A percentile compares a stretch with the other conserved stretches of the same genome.
phyloP scores from a whole-genome alignment of 2,329 filamentous ascomycete genomes.

The Aspergillus arachidicola region DNA sequence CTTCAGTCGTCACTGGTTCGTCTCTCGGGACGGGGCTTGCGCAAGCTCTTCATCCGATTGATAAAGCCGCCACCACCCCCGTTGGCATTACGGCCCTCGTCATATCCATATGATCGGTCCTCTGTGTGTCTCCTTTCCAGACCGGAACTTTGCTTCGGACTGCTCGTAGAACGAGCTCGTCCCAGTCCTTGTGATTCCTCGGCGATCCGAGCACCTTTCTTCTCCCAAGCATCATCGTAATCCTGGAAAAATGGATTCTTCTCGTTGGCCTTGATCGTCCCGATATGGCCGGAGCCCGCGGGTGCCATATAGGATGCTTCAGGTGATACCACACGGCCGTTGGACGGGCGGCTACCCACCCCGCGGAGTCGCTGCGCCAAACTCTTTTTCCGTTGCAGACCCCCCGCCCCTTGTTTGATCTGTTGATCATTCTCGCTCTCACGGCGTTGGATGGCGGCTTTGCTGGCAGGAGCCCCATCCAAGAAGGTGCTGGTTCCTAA shows the following conservation, averaged over 20 bases:
- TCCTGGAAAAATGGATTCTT: conserved; percentile 84
- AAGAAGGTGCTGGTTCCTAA: conserved; percentile 94
- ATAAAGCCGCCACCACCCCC: conserved; percentile 64
- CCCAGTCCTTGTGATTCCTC: conserved; percentile 46
- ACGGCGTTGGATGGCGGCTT: conserved; percentile 73
- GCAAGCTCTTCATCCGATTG: conserved; percentile 79
- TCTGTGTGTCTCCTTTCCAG: conserved; percentile 68
- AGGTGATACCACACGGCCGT: conserved; percentile 61
- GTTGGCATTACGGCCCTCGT: conserved; percentile 47
- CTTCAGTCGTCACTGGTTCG: conserved; percentile 36
- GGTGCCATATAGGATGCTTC: conserved; percentile 47
- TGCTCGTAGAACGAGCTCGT: conserved; percentile 56
- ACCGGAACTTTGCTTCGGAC: conserved; percentile 55
- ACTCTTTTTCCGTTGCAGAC: conserved; percentile 88
- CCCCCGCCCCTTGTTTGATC: conserved; percentile 49
- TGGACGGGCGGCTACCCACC: conserved; percentile 65
- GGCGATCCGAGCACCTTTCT: conserved; percentile 62
- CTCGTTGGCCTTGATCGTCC: conserved; percentile 46
- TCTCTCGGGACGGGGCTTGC: conserved; percentile 51
- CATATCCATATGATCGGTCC: conserved; percentile 47
- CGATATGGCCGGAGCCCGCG: conserved; percentile 35
- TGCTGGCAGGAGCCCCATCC: conserved; percentile 86
- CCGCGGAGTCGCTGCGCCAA: conserved; percentile 88
- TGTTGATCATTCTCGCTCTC: conserved; percentile 66
- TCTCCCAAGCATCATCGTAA: conserved; percentile 69